Evolutionary conservation across 2,329 filamentous ascomycete genomes (phyloP), one percentile per base, ranked within the genome.

Genomic region (Microdochium bolleyi): DNA sequence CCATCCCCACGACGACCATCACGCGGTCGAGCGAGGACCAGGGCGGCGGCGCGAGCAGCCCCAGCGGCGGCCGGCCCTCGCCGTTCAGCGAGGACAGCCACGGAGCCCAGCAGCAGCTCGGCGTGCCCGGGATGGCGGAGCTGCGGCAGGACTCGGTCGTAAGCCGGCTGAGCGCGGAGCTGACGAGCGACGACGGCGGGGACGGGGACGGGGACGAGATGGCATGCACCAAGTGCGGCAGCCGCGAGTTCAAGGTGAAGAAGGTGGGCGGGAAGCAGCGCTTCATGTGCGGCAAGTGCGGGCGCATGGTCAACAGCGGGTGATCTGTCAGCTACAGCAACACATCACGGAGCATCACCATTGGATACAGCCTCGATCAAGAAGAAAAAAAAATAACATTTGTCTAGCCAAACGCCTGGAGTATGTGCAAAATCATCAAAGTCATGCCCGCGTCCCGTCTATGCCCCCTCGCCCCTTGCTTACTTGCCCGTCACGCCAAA

Each of bases 211-310:
- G 74, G 3, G 73, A 76, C 50, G 70, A 74, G 34, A 65, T 80
- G 57, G 73, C 67, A 24, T 88, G 85, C 60, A 69, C 72, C 22
- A 75, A 74, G 55, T 89, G 86, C 61, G 76, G 77, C 3, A 76
- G 79, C 1, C 76, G 68, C 21, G 81, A 83, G 55, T 89, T 89
- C 58, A 80, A 80, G 57, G 79, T 79, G 1, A 81, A 77, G 58
- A 80, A 77, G 55, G 69, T 75, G 3, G 75, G 72, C 25, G 76
- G 75, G 8, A 73, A 71, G 51, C 79, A 82, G 62, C 74, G 73
- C 55, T 66, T 88, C 57, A 74, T 84, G n/a, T 89, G 85, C 64
- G 76, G 76, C 34, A 75, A 72, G 48, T 89, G 76, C 56, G 75
- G 75, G 2, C 54, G 64, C 19, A 46, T 46, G 41, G 41, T 46